phyloP scores from a whole-genome alignment of 2,329 filamentous ascomycete genomes.

The Ophiocordyceps australis region DNA sequence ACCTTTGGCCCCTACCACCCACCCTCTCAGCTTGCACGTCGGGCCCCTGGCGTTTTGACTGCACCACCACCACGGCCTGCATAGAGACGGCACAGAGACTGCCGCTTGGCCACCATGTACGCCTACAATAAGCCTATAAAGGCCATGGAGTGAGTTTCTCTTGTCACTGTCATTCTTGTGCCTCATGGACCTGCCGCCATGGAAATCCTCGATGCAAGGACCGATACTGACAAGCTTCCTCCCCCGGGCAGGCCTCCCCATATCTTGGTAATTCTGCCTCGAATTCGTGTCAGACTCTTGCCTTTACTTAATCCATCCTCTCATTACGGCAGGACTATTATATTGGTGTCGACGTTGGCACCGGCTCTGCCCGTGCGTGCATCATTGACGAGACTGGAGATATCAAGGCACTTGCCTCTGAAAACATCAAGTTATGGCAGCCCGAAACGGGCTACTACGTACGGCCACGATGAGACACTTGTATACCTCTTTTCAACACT shows the following conservation, averaged over 20 bases:
- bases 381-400: conserved; percentile 86
- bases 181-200: conserved; percentile 3
- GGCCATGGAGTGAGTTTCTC: conserved; percentile 16
- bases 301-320: no score
- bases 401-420: conserved; percentile 58
- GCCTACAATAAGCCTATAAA: conserved; percentile 18
- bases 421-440: conserved; percentile 68
- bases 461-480: conserved; percentile 9
- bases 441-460: conserved; percentile 61
- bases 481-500: no score
- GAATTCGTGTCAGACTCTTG: neutral
- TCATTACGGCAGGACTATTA: conserved; percentile 30
- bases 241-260: conserved; percentile 14
- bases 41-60: no score
- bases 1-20: no score
- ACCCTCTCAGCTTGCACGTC: no score
- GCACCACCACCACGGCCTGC: no score
- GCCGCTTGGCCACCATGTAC: conserved; percentile 13
- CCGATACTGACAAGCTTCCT: conserved; percentile 6
- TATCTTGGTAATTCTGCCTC: conserved; percentile 10
- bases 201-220: conserved; percentile 3
- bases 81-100: no score
- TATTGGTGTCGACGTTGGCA: conserved; percentile 90
- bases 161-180: conserved; percentile 1
- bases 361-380: conserved; percentile 85